Evolutionary conservation across 495 filamentous ascomycete genomes (phyloP).

Genomic region (Geoglossum glabrum): DNA sequence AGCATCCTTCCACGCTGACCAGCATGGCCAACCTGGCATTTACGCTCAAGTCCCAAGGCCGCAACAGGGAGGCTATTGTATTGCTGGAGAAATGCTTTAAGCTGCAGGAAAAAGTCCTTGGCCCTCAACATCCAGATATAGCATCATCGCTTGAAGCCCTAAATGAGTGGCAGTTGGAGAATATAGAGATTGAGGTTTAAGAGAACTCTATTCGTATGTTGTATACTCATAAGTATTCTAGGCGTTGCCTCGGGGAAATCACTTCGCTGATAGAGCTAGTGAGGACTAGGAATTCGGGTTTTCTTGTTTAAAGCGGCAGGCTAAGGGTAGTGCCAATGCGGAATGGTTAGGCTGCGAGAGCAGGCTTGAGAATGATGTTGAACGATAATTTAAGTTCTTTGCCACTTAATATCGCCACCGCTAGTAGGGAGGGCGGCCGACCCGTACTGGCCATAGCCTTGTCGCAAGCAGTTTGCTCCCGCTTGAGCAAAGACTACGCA

Average conservation of each 20-base stretch:
- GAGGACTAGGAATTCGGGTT: not conserved
- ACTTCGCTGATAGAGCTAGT: not conserved
- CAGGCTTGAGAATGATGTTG: not conserved
- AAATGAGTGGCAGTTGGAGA: conserved; percentile 3
- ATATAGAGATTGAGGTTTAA: conserved; percentile 1
- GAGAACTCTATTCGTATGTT: not conserved
- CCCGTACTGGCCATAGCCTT: no score
- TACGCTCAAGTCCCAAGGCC: not conserved
- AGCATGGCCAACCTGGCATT: conserved; percentile 1
- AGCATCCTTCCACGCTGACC: no score
- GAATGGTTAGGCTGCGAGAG: not conserved
- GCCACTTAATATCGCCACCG: no score
- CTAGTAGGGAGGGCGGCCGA: no score
- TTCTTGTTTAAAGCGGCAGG: not conserved
- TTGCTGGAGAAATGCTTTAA: conserved; percentile 5
- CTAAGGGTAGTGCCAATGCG: not conserved
- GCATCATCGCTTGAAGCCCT: conserved; percentile 2
- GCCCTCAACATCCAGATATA: conserved; percentile 4
- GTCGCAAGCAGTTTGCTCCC: no score
- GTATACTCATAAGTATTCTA: not conserved
- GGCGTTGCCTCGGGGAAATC: not conserved
- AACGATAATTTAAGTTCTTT: not conserved
- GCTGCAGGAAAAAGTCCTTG: conserved; percentile 4
- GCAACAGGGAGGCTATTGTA: conserved; percentile 1
- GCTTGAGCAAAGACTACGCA: no score